Conservation (phyloP, 2,329 filamentous ascomycete species). For the Penicillium sp. region DNA sequence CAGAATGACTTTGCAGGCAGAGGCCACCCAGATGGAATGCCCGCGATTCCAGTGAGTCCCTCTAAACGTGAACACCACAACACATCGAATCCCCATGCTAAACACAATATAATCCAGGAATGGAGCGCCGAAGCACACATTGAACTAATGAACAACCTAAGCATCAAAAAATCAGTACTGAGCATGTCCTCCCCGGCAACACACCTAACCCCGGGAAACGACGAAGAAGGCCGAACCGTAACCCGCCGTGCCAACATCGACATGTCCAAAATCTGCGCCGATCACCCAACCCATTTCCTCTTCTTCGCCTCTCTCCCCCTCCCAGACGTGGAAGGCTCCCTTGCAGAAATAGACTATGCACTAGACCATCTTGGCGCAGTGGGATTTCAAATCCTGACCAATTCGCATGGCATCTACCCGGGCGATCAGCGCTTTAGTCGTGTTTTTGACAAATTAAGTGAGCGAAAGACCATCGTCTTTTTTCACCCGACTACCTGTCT, state of each 20-base stretch:
- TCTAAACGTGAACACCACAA: background rate
- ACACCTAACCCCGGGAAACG: conserved; percentile 45
- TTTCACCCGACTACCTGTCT: conserved; percentile 53
- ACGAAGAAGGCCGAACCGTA: conserved; percentile 37
- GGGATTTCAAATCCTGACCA: conserved; percentile 55
- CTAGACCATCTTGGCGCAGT: conserved; percentile 48
- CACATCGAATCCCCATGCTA: background rate
- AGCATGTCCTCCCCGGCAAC: conserved; percentile 57
- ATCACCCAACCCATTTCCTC: conserved; percentile 44
- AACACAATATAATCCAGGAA: conserved; percentile 18
- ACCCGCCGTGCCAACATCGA: conserved; percentile 40
- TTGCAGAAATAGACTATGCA: conserved; percentile 51
- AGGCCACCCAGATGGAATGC: conserved; percentile 25
- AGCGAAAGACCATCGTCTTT: conserved; percentile 51
- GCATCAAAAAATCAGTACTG: conserved; percentile 55
- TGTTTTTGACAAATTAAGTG: conserved; percentile 52
- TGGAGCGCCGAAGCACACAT: conserved; percentile 53
- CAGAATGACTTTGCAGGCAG: conserved; percentile 22
- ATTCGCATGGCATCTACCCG: conserved; percentile 54
- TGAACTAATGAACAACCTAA: conserved; percentile 50
- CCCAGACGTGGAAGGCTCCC: conserved; percentile 49
- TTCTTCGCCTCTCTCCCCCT: conserved; percentile 57
- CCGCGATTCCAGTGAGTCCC: conserved; percentile 19
- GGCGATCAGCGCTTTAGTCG: conserved; percentile 49
- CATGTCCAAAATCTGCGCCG: conserved; percentile 26